Percentiles rank a stretch among this genome's conserved stretches.
Conservation (phyloP, 2,329 filamentous ascomycete species). For the Stachybotrys echinatus region DNA sequence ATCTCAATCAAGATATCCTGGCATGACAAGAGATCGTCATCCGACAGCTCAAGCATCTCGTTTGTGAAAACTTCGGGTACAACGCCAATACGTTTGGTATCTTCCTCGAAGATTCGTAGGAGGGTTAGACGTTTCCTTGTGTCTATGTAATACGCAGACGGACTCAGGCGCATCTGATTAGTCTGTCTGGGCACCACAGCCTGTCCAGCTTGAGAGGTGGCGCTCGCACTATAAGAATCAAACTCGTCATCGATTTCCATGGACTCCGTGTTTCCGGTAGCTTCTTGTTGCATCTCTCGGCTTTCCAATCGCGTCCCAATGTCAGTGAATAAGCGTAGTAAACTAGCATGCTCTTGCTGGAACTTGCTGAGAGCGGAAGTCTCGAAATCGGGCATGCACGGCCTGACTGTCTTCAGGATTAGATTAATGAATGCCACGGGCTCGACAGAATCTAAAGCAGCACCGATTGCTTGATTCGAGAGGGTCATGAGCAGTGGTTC, state of each 20-base stretch:
- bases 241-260: constrained; percentile 67
- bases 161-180: constrained; percentile 33
- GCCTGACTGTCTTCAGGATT: constrained; percentile 37
- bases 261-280: constrained; percentile 38
- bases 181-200: constrained; percentile 42
- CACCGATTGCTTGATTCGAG: constrained; percentile 32
- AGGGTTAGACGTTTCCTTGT: constrained; percentile 40
- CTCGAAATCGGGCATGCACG: constrained; percentile 40
- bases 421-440: constrained; percentile 39
- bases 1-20: constrained; percentile 45
- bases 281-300: constrained; percentile 12
- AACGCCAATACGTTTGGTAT: constrained; percentile 39
- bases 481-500: constrained; percentile 36
- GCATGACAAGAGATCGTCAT: constrained; percentile 50
- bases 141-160: constrained; percentile 41
- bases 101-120: constrained; percentile 35
- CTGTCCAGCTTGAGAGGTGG: constrained; percentile 27
- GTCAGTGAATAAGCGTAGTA: constrained; percentile 38
- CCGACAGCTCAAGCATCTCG: constrained; percentile 39
- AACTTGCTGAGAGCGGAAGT: constrained; percentile 31
- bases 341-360: constrained; percentile 28
- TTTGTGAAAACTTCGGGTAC: constrained; percentile 47
- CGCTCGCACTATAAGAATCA: constrained; percentile 52
- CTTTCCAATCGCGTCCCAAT: constrained; percentile 24
- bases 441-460: constrained; percentile 38